phyloP scores from a whole-genome alignment of 345 rosid genomes.

The Camelina hispida region DNA sequence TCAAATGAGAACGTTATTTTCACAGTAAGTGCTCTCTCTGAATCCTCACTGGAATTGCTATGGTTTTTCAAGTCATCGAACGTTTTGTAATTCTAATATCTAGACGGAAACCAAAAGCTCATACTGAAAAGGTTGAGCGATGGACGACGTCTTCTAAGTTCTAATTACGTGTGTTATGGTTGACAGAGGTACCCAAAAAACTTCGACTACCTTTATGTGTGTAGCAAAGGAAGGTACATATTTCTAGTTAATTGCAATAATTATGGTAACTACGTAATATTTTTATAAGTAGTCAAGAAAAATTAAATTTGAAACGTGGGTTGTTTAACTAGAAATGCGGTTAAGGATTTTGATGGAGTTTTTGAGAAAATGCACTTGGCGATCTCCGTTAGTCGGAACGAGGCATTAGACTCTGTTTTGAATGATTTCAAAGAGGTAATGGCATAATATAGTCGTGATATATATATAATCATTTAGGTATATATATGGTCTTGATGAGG shows the following conservation, averaged over 20 bases:
- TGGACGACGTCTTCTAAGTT: not conserved
- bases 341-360: not conserved
- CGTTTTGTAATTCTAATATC: not conserved
- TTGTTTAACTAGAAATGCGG: not conserved
- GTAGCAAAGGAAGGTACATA: not conserved
- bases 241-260: not conserved
- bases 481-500: not conserved
- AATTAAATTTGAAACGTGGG: not conserved
- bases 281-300: not conserved
- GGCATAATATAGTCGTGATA: not conserved
- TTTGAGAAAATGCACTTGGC: conserved; percentile 7
- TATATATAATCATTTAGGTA: not conserved
- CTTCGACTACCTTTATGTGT: not conserved
- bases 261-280: no score
- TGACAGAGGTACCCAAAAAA: not conserved
- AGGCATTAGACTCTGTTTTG: not conserved
- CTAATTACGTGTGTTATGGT: not conserved
- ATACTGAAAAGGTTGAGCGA: not conserved
- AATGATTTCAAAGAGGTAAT: not conserved
- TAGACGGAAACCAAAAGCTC: not conserved
- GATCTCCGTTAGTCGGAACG: not conserved
- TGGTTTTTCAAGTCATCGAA: not conserved
- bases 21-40: not conserved
- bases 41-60: not conserved
- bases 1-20: not conserved